A percentile compares a stretch with the other conserved stretches of the same genome.
phyloP scores from a whole-genome alignment of 148 eudicot species.

The Mesembryanthemum crystallinum region DNA sequence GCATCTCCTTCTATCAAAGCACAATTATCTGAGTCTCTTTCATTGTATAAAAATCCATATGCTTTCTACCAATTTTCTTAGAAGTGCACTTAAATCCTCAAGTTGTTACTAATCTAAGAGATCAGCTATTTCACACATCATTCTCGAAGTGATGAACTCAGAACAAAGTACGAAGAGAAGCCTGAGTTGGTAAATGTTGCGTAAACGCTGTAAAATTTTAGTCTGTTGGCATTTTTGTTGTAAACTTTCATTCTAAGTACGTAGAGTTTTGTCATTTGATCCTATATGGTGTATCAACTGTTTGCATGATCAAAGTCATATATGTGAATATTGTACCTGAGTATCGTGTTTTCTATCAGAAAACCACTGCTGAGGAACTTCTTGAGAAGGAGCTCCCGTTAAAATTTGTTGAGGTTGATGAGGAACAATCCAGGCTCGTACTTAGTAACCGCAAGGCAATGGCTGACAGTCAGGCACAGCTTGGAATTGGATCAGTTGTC shows the following conservation, averaged over 20 bases:
- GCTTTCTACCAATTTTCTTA: background rate
- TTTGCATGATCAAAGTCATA: background rate
- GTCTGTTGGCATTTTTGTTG: background rate
- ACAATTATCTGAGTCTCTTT: too few relatives aligned
- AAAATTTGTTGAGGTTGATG: constrained; percentile 93
- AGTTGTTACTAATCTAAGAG: too few relatives aligned
- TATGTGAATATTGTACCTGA: background rate
- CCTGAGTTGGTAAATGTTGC: background rate
- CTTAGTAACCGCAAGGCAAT: constrained; percentile 93
- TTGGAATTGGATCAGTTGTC: constrained; percentile 94
- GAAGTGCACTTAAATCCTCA: too few relatives aligned
- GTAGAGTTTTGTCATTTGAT: background rate
- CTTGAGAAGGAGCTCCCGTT: constrained; percentile 77
- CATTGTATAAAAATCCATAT: constrained; percentile 9
- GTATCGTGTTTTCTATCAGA: constrained; percentile 39
- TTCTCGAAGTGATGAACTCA: background rate
- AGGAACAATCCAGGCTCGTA: constrained; percentile 79
- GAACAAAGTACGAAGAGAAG: background rate
- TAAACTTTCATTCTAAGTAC: background rate
- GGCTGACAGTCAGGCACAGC: constrained; percentile 96
- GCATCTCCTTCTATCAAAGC: background rate
- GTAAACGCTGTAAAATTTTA: background rate
- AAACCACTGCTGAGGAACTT: constrained; percentile 75
- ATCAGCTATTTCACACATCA: background rate
- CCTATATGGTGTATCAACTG: too few relatives aligned